These are phyloP conservation scores for Sclerotinia spermophila DNA, from an alignment of 2,329 filamentous ascomycete genomes.

Conservation along the genomic window DNA sequence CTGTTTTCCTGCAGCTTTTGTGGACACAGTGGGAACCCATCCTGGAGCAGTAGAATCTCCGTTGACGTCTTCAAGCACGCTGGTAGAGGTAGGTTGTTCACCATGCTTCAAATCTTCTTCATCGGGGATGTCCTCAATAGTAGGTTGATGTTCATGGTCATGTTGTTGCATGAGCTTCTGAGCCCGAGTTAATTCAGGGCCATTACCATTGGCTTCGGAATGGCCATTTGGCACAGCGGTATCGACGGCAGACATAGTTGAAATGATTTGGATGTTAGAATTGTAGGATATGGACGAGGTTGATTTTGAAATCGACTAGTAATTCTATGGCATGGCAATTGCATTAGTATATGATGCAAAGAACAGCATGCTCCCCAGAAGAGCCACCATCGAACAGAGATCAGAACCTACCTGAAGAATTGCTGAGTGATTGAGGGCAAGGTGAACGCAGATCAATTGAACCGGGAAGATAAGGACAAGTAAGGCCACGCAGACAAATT, in stretches of 20 bases:
- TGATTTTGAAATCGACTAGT: constrained; percentile 6
- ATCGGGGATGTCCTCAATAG: constrained; percentile 76
- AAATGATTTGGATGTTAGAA: background rate
- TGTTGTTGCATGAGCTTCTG: constrained; percentile 65
- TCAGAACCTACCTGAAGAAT: constrained; percentile 5
- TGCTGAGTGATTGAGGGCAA: constrained; percentile 5
- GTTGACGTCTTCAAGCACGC: constrained; percentile 37
- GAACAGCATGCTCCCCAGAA: background rate
- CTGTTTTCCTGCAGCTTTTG: constrained; percentile 67
- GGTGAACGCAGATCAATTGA: constrained; percentile 20
- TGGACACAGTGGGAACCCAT: constrained; percentile 49
- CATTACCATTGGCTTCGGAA: constrained; percentile 25
- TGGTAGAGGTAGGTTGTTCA: constrained; percentile 45
- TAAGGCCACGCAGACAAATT: constrained; percentile 33
- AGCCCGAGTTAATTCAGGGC: constrained; percentile 29
- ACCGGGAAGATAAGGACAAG: constrained; percentile 24
- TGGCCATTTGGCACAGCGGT: constrained; percentile 24
- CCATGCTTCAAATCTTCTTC: constrained; percentile 69
- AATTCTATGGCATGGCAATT: constrained; percentile 4
- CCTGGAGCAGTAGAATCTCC: constrained; percentile 46
- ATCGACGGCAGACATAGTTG: constrained; percentile 32
- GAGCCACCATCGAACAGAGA: background rate
- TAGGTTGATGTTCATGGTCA: constrained; percentile 53
- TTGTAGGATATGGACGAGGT: constrained; percentile 13
- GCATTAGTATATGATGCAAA: background rate